Base-by-base conservation (phyloP, 176 grass and related monocot genomes). In the Ananas comosus region DNA sequence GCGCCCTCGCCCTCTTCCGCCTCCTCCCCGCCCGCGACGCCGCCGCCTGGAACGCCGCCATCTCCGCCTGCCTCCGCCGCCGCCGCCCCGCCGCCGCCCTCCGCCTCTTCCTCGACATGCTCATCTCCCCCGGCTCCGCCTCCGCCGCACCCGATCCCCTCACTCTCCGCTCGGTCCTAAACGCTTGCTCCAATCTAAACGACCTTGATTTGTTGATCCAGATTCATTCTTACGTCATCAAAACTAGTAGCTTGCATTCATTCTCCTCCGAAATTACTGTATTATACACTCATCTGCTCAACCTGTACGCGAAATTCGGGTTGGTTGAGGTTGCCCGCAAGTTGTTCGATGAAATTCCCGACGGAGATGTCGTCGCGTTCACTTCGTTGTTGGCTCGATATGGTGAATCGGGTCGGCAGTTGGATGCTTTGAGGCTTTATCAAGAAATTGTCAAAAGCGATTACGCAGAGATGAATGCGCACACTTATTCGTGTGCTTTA, bases 1-100 rank as follows among this genome's bases (percentile, higher is more conserved):
- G 64, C 21, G 70, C 72, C 29, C 76, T 84, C 29, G 61, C 47
- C 11, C 71, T 84, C 48, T 79, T 84, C 70, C 71, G 49, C 54
- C 76, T 84, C 57, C 82, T 79, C 70, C 82, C 76, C 17, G 42
- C 27, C 48, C 82, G 69, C 54, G 82, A 79, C 65, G 75, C 82
- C 8, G 76, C 79, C 16, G 75, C 82, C 47, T 84, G n/a, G n/a
- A n/a, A n/a, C n/a, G n/a, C n/a, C n/a, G n/a, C n/a, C n/a, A n/a
- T n/a, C n/a, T n/a, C n/a, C n/a, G n/a, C n/a, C n/a, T n/a, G n/a
- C n/a, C n/a, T n/a, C n/a, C n/a, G n/a, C n/a, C n/a, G n/a, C n/a
- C n/a, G n/a, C n/a, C n/a, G 65, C 0, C 22, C 64, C 50, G 25
- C 64, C 27, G 13, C 53, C 16, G 48, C 82, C 13, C 27, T 59